These are phyloP conservation scores for Sodiomyces alkalinus DNA, from an alignment of 2,329 filamentous ascomycete species.

Conservation along the genomic window DNA sequence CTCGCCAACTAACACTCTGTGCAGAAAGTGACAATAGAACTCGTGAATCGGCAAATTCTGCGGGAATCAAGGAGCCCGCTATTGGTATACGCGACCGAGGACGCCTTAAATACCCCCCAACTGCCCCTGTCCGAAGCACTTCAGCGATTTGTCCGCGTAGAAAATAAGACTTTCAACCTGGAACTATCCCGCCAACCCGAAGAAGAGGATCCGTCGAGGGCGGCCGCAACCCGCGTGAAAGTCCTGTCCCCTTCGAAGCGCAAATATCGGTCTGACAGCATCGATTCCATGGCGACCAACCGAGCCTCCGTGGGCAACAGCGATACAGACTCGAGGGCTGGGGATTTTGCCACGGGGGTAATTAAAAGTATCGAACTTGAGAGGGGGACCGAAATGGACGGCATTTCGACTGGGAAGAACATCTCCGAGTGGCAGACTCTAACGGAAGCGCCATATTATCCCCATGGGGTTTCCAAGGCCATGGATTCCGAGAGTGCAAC, in stretches of 20 bases:
- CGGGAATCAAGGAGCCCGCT: constrained; percentile 30
- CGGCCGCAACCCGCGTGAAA: no score
- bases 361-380: constrained; percentile 16
- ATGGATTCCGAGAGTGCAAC: not conserved
- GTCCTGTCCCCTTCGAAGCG: constrained; percentile 26
- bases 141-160: constrained; percentile 31
- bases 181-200: constrained; percentile 27
- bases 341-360: no score
- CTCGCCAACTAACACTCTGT: constrained; percentile 7
- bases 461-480: not conserved
- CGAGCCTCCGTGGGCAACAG: constrained; percentile 23
- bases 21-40: constrained; percentile 31
- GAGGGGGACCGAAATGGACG: constrained; percentile 14
- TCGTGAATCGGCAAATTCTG: constrained; percentile 29
- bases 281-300: constrained; percentile 31
- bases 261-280: constrained; percentile 28
- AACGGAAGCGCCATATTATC: constrained; percentile 5
- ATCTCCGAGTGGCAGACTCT: no score
- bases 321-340: constrained; percentile 5
- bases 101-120: constrained; percentile 21
- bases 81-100: constrained; percentile 38
- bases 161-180: constrained; percentile 35
- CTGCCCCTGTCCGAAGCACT: constrained; percentile 21
- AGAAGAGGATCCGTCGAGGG: constrained; percentile 7
- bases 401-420: no score